Conservation (phyloP, 176 grass and related monocot species). For the Guadua angustifolia region DNA sequence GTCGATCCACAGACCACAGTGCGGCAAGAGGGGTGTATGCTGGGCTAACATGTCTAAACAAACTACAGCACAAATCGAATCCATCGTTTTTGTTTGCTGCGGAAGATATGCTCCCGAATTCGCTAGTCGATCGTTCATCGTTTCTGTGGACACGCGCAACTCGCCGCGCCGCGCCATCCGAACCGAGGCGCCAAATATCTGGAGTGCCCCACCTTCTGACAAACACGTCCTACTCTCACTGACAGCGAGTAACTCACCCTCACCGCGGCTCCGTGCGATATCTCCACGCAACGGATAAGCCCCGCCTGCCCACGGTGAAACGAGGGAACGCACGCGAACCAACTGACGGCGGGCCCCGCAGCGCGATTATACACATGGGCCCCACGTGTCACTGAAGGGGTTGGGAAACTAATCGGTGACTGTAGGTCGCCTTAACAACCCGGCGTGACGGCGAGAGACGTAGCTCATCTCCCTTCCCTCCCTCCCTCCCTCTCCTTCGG, state of each 20-base stretch:
- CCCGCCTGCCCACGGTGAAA: not conserved
- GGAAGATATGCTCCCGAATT: slow-evolving; percentile 29
- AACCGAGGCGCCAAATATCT: slow-evolving; percentile 57
- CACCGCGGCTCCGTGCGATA: not conserved
- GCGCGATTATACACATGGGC: accelerated
- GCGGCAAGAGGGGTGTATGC: slow-evolving; percentile 20
- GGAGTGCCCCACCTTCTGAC: slow-evolving; percentile 35
- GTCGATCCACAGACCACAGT: too few relatives aligned
- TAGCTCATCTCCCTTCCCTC: slow-evolving; percentile 1
- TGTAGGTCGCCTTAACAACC: not conserved
- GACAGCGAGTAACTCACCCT: slow-evolving; percentile 22
- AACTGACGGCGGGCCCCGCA: not conserved
- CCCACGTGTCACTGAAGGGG: not conserved
- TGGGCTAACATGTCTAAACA: slow-evolving; percentile 32
- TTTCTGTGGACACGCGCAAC: slow-evolving; percentile 44
- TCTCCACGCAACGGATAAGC: slow-evolving; percentile 47
- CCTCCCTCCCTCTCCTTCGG: not conserved
- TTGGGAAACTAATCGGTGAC: not conserved
- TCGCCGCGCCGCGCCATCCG: slow-evolving; percentile 48
- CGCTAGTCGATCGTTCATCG: not conserved
- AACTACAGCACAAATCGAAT: slow-evolving; percentile 22
- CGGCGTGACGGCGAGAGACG: slow-evolving; percentile 52
- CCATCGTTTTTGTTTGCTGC: not conserved
- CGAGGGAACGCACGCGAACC: accelerated
- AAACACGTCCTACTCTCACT: slow-evolving; percentile 11